phyloP scores from a whole-genome alignment of 805 yeast genomes.

The Ogataea henricii region DNA sequence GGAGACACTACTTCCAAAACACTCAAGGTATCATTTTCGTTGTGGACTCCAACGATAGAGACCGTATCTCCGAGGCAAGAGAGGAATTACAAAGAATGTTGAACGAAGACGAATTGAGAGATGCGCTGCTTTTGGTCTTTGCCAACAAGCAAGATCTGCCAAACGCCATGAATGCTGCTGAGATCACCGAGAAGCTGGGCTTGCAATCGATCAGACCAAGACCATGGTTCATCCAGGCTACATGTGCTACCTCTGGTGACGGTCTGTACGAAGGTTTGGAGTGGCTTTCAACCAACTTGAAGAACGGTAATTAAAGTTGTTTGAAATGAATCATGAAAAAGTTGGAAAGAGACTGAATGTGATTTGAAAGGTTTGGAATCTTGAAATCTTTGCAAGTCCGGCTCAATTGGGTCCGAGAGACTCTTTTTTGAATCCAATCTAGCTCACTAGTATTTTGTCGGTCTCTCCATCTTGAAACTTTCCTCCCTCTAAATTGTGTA shows the following conservation, averaged over 20 bases:
- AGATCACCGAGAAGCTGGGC: conserved; percentile 95
- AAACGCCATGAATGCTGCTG: conserved; percentile 98
- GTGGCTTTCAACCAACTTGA: conserved; percentile 91
- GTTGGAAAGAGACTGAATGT: conserved; percentile 19
- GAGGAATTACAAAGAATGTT: conserved; percentile 98
- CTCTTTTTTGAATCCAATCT: neutral
- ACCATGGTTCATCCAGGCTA: conserved; percentile 99
- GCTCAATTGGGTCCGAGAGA: conserved; percentile 6
- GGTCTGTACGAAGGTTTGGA: conserved; percentile 97
- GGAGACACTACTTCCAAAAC: conserved; percentile 99
- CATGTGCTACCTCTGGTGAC: conserved; percentile 99
- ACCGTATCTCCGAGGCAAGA: conserved; percentile 96
- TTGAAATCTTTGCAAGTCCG: conserved; percentile 4
- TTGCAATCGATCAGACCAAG: conserved; percentile 97
- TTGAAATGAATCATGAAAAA: conserved; percentile 10
- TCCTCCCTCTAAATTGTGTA: conserved; percentile 21
- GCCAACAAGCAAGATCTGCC: conserved; percentile 99
- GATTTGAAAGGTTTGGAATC: conserved; percentile 9
- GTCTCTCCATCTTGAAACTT: conserved; percentile 13
- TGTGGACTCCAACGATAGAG: conserved; percentile 97
- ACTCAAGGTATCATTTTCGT: conserved; percentile 98
- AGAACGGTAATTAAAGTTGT: conserved; percentile 51
- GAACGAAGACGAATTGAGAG: conserved; percentile 97
- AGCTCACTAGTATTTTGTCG: conserved; percentile 1
- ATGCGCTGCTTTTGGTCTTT: conserved; percentile 90